Conservation (phyloP, 148 eudicot species). For the Nyssa sinensis region DNA sequence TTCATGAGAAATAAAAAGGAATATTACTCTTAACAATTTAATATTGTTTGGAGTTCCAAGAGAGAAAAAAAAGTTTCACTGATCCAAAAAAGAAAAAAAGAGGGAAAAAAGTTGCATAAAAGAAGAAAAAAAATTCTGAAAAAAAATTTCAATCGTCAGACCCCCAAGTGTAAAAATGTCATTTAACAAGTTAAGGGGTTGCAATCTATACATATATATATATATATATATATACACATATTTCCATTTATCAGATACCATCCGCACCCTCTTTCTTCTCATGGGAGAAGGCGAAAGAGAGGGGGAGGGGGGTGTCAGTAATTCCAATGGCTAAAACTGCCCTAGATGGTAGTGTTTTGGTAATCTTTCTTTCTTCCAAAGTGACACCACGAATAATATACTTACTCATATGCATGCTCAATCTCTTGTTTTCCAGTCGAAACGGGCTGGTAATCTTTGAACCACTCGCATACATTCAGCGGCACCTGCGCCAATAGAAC, state of each 20-base stretch:
- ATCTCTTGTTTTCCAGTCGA: slow-evolving; percentile 89
- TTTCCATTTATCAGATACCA: not conserved
- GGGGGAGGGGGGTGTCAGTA: not conserved
- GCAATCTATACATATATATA: too few species aligned
- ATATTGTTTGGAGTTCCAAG: too few species aligned
- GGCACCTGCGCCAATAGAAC: slow-evolving; percentile 58
- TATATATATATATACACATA: too few species aligned
- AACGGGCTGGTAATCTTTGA: slow-evolving; percentile 87
- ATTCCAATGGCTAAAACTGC: not conserved
- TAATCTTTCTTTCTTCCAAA: not conserved
- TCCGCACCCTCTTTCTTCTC: not conserved
- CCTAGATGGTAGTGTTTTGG: not conserved
- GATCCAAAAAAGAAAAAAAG: too few species aligned
- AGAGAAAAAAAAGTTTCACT: too few species aligned
- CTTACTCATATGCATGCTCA: slow-evolving; percentile 98
- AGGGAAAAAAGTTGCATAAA: too few species aligned
- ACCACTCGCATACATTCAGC: slow-evolving; percentile 79
- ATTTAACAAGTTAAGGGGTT: not conserved
- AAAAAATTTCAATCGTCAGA: too few species aligned
- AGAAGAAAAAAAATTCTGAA: not conserved
- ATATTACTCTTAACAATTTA: not conserved
- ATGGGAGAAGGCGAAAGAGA: not conserved
- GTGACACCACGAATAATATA: slow-evolving; percentile 4
- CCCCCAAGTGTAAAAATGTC: not conserved
- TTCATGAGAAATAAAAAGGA: too few species aligned